Base-by-base conservation (phyloP, 768 basidiomycete genomes). In the Tylopilus subfusipes region DNA sequence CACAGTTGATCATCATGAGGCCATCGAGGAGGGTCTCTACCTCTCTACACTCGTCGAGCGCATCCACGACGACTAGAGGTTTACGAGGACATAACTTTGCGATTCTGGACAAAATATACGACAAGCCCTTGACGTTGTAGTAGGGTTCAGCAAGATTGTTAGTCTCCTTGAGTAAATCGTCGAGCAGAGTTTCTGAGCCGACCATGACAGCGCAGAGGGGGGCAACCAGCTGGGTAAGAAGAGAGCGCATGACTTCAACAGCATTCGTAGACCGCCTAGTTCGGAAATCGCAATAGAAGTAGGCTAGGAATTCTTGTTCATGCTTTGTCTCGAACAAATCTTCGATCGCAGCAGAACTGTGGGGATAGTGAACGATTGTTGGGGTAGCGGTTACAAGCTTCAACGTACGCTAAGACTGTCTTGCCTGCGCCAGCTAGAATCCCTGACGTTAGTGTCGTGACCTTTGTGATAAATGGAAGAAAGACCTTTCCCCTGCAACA, bases 281-380 rank as follows among this genome's bases (percentile, higher is more conserved):
- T 6, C 50, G 52, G 36, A 68, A 68, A 44, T 67, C 61, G 5
- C 66, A 68, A 49, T 66, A 68, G 42, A 68, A 67, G 22, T 52
- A 63, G 0, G 25, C 52, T 19, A 63, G 13, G 11, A 47, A 1
- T 16, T 53, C 57, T 1, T 21, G 27, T 8, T 27, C 34, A 5
- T 19, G 45, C 30, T 31, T 11, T 16, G 30, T 11, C 6, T 36
- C 7, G 9, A 48, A 21, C 8, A 34, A 49, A 5, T 49, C 36
- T 13, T 42, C 14, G 31, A 49, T 39, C 18, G 27, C 38, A n/a
- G 36, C 19, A 9, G 48, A 49, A 8, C 48, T 49, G 19, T 19
- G 7, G 19, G 9, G 4, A 24, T 2, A 5, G 10, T 5, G 25
- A 42, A 19, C 42, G 16, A 24, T 0, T 25, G 8, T 5, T 25